Percentiles rank a stretch among this genome's conserved stretches.
These are phyloP conservation scores for Craterostigma plantagineum DNA, from an alignment of 257 asterid species.

Conservation along the genomic window DNA sequence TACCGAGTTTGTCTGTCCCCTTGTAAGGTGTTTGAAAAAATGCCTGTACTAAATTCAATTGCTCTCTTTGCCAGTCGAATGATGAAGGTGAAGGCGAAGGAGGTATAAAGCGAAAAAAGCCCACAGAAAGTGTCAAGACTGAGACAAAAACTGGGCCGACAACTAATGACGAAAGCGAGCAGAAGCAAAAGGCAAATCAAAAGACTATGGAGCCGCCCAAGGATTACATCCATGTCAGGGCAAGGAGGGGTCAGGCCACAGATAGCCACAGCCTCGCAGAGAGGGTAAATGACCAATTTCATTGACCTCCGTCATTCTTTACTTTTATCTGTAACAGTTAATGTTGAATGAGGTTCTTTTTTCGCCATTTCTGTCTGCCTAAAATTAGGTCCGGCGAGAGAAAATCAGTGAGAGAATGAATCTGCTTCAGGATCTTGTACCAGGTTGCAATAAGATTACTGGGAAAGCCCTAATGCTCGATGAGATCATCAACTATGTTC, in stretches of 20 bases:
- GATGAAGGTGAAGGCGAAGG: constrained; percentile 25
- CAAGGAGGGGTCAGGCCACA: constrained; percentile 95
- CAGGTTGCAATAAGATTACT: constrained; percentile 94
- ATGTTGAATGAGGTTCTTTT: constrained; percentile 1
- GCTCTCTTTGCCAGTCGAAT: constrained; percentile 5
- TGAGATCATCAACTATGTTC: constrained; percentile 87
- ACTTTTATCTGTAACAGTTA: background rate
- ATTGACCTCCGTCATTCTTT: background rate
- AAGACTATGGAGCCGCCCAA: constrained; percentile 64
- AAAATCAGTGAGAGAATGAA: constrained; percentile 95
- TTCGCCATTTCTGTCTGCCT: background rate
- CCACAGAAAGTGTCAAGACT: constrained; percentile 12
- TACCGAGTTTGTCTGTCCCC: too few relatives aligned
- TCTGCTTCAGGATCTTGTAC: constrained; percentile 93
- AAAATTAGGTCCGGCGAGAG: constrained; percentile 66
- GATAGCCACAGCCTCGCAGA: constrained; percentile 94
- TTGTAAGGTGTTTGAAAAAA: too few relatives aligned
- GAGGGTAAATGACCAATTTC: constrained; percentile 25
- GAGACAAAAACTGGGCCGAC: constrained; percentile 5
- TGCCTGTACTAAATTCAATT: background rate
- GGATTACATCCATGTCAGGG: constrained; percentile 94
- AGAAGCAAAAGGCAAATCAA: constrained; percentile 15
- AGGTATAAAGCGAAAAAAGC: constrained; percentile 18
- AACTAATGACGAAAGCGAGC: too few relatives aligned
- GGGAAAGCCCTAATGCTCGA: constrained; percentile 95